Evolutionary conservation across 2,329 filamentous ascomycete genomes (phyloP).

Genomic region (Thyridium curvatum): DNA sequence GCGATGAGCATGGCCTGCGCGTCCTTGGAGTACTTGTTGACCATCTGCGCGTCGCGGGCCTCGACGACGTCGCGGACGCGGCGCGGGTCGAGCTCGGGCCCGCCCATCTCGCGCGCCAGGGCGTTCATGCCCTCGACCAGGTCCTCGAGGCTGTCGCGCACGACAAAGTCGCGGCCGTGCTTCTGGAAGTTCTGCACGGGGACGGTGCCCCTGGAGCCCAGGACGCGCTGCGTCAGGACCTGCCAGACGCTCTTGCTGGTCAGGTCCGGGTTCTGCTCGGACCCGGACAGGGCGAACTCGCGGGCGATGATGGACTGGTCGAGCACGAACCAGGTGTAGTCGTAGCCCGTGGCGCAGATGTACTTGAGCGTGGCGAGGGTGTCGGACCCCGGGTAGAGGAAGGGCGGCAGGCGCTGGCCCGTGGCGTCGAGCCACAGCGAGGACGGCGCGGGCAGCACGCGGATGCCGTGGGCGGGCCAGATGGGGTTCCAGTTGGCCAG

Average conservation of each 20-base stretch:
- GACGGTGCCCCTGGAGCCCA: conserved; percentile 44
- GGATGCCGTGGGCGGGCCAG: conserved; percentile 55
- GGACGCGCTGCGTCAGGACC: conserved; percentile 40
- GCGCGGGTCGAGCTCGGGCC: conserved; percentile 39
- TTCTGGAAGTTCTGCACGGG: conserved; percentile 54
- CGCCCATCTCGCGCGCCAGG: conserved; percentile 37
- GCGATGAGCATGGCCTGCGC: conserved; percentile 56
- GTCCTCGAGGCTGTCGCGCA: conserved; percentile 47
- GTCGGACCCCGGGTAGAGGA: conserved; percentile 50
- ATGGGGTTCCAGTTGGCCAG: conserved; percentile 56
- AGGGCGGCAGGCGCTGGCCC: conserved; percentile 50
- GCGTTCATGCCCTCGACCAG: conserved; percentile 54
- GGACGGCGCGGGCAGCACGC: conserved; percentile 53
- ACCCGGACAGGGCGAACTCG: conserved; percentile 56
- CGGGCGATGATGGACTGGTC: conserved; percentile 52
- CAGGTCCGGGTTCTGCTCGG: conserved; percentile 57
- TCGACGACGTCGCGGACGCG: conserved; percentile 41
- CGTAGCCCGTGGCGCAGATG: conserved; percentile 54
- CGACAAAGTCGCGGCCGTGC: conserved; percentile 52
- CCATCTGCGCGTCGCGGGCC: conserved; percentile 47
- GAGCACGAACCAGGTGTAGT: conserved; percentile 59
- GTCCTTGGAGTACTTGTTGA: conserved; percentile 52
- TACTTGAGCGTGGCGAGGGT: conserved; percentile 52
- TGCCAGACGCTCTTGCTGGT: conserved; percentile 50
- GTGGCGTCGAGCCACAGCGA: conserved; percentile 58